Conservation (phyloP, 148 eudicot genomes). For the Vaccinium myrtillus region DNA sequence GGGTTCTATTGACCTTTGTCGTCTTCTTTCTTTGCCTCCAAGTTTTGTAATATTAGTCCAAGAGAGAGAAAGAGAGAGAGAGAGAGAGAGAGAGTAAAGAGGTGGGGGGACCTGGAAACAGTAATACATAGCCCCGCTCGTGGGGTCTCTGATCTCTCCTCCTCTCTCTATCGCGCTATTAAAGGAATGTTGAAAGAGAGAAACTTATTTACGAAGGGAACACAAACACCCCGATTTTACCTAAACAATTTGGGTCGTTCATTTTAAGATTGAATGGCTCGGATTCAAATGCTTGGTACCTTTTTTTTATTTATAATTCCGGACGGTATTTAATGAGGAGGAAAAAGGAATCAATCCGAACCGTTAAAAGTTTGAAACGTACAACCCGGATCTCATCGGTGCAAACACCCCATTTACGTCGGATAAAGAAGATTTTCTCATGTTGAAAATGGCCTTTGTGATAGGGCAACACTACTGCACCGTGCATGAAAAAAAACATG, state of each 20-base stretch:
- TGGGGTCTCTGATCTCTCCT: constrained; percentile 7
- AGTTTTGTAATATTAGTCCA: background rate
- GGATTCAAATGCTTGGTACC: too few relatives aligned
- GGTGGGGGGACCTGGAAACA: constrained; percentile 13
- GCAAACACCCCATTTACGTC: too few relatives aligned
- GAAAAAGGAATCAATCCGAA: too few relatives aligned
- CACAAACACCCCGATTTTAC: too few relatives aligned
- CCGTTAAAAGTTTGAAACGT: too few relatives aligned
- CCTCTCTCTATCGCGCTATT: background rate
- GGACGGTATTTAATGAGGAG: too few relatives aligned
- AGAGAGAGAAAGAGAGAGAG: background rate
- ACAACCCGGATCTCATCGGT: too few relatives aligned
- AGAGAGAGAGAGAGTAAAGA: constrained; percentile 8
- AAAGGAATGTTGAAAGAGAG: constrained; percentile 6
- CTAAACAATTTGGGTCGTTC: too few relatives aligned
- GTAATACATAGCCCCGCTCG: constrained; percentile 9
- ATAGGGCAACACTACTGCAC: background rate
- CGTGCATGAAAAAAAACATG: background rate
- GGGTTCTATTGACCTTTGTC: constrained; percentile 45
- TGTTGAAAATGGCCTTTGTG: constrained; percentile 12
- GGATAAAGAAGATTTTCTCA: too few relatives aligned
- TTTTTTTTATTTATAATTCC: too few relatives aligned
- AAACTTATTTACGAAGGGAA: too few relatives aligned
- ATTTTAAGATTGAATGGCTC: too few relatives aligned
- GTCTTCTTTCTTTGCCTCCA: constrained; percentile 18